Evolutionary conservation across 208 protist genomes (phyloP).

Genomic region (Leishmania tropica): DNA sequence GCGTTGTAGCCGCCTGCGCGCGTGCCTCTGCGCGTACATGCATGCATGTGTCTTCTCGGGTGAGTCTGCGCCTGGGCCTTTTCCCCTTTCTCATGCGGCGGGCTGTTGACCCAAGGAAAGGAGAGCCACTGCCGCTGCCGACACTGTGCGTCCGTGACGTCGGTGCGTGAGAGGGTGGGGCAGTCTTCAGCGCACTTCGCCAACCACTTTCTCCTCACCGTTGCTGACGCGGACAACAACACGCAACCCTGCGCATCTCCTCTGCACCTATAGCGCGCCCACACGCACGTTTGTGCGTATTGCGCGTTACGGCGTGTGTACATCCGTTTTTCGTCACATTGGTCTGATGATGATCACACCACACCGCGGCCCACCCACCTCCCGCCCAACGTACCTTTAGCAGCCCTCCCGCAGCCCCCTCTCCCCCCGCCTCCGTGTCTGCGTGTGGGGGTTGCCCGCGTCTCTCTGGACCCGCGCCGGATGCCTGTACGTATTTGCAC

Average conservation of each 20-base stretch:
- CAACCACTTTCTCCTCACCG: not conserved
- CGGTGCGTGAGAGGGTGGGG: not conserved
- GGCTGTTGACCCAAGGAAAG: not conserved
- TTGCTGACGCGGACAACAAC: not conserved
- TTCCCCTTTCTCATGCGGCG: not conserved
- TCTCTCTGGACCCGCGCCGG: not conserved
- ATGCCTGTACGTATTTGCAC: not conserved
- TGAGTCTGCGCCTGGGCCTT: not conserved
- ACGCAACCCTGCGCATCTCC: not conserved
- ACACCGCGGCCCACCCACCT: not conserved
- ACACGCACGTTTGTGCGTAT: too few relatives aligned
- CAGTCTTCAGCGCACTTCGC: not conserved
- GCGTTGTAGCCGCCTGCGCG: not conserved
- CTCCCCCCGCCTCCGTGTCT: not conserved
- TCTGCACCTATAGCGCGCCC: not conserved
- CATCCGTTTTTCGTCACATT: not conserved
- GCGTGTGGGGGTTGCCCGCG: not conserved
- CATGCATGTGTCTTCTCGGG: not conserved
- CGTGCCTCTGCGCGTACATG: not conserved
- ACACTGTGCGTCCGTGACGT: not conserved
- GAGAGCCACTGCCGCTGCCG: not conserved
- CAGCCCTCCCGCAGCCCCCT: not conserved
- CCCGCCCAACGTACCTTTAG: not conserved
- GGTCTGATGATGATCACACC: not conserved
- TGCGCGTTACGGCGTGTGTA: not conserved